A percentile compares a stretch with the other conserved stretches of the same genome.
Conservation (phyloP, 2,329 filamentous ascomycete genomes). For the Fonsecaea nubica region DNA sequence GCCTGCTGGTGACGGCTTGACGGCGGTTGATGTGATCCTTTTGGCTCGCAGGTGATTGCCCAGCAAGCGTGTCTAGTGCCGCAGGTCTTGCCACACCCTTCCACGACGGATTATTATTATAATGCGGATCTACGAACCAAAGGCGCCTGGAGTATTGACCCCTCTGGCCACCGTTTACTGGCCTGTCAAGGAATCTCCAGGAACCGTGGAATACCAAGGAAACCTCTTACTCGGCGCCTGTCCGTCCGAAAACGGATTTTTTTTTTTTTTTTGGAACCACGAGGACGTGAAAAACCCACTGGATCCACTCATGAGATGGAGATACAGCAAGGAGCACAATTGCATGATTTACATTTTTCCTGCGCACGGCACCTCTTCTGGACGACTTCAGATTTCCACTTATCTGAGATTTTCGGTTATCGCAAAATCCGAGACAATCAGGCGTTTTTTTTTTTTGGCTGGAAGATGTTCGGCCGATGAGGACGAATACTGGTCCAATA, state of each 20-base stretch:
- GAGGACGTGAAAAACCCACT: background rate
- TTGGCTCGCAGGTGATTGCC: constrained; percentile 15
- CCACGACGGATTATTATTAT: constrained; percentile 13
- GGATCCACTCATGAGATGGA: background rate
- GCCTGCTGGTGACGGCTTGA: constrained; percentile 9
- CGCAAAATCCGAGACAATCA: background rate
- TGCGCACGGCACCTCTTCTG: background rate
- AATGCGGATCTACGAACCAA: constrained; percentile 8
- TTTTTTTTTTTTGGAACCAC: constrained; percentile 1
- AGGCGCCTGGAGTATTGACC: constrained; percentile 18
- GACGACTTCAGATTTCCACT: background rate
- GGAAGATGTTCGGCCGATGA: too few species aligned
- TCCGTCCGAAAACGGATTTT: background rate
- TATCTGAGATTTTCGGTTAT: background rate
- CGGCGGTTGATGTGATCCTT: constrained; percentile 19
- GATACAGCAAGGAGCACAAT: background rate
- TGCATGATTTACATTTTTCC: background rate
- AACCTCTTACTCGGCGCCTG: background rate
- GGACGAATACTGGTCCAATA: background rate
- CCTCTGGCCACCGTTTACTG: constrained; percentile 18
- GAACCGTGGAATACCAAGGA: constrained; percentile 10
- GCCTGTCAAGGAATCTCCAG: constrained; percentile 4
- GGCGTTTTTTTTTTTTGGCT: too few species aligned
- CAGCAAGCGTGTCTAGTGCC: constrained; percentile 7
- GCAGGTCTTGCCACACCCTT: constrained; percentile 22